Evolutionary conservation across 352 stramenopile species (phyloP).

Genomic region (Pythium oligandrum): DNA sequence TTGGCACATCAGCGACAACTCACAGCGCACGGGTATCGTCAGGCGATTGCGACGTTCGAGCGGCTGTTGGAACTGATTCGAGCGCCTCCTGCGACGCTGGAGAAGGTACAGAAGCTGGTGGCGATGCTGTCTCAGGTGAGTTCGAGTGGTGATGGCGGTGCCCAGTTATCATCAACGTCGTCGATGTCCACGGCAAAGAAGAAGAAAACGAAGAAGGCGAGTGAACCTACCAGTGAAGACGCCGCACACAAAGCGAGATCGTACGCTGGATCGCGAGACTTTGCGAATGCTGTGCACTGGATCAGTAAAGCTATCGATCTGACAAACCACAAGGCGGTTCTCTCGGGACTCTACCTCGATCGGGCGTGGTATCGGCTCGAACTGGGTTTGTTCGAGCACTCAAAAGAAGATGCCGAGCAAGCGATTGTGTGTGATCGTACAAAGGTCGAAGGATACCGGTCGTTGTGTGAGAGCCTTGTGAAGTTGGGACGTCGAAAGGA

Average conservation of each 20-base stretch:
- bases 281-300: slow-evolving; percentile 22
- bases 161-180: no score
- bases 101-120: slow-evolving; percentile 27
- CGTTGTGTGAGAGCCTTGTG: slow-evolving; percentile 30
- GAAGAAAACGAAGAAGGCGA: slow-evolving; percentile 17
- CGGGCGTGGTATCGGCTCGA: slow-evolving; percentile 26
- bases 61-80: slow-evolving; percentile 29
- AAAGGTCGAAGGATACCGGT: slow-evolving; percentile 31
- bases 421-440: slow-evolving; percentile 24
- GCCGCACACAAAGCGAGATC: slow-evolving; percentile 22
- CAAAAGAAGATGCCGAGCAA: slow-evolving; percentile 29
- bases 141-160: no score
- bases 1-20: slow-evolving; percentile 31
- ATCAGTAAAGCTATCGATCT: slow-evolving; percentile 27
- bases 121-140: slow-evolving; percentile 8
- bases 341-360: slow-evolving; percentile 21
- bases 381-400: slow-evolving; percentile 23
- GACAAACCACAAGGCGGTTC: slow-evolving; percentile 19
- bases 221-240: slow-evolving; percentile 6
- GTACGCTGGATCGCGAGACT: slow-evolving; percentile 12
- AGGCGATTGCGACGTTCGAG: slow-evolving; percentile 31
- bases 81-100: slow-evolving; percentile 19
- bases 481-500: slow-evolving; percentile 29
- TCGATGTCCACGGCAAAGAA: background rate
- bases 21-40: slow-evolving; percentile 22